Conservation (phyloP, 2,329 filamentous ascomycete species). For the Cladophialophora carrionii region DNA sequence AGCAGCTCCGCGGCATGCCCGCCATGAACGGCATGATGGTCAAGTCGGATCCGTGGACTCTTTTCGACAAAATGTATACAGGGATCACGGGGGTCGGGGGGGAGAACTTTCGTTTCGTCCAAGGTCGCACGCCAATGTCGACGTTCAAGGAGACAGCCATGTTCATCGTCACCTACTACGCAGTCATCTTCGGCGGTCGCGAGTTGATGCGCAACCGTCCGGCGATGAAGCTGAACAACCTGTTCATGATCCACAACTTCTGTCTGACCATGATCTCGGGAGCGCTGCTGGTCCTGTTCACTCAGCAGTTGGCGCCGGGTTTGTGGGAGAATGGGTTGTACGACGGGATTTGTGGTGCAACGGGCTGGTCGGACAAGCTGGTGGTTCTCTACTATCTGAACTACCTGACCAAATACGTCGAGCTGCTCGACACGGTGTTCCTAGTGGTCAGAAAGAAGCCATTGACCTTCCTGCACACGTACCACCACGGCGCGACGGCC, state of each 20-base stretch:
- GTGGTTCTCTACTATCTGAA: slow-evolving; percentile 97
- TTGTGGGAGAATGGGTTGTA: slow-evolving; percentile 81
- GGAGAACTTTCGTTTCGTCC: slow-evolving; percentile 80
- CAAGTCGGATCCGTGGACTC: slow-evolving; percentile 70
- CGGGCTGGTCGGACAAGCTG: slow-evolving; percentile 91
- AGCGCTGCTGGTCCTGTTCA: slow-evolving; percentile 77
- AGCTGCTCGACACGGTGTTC: slow-evolving; percentile 94
- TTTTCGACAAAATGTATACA: slow-evolving; percentile 87
- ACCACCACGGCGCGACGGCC: slow-evolving; percentile 95
- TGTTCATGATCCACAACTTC: slow-evolving; percentile 97
- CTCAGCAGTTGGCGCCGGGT: slow-evolving; percentile 90
- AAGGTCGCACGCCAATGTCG: slow-evolving; percentile 83
- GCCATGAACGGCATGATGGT: too few species aligned
- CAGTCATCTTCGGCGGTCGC: slow-evolving; percentile 88
- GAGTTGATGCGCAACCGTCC: slow-evolving; percentile 86
- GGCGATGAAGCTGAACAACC: slow-evolving; percentile 82
- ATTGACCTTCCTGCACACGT: slow-evolving; percentile 97
- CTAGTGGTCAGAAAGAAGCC: slow-evolving; percentile 99
- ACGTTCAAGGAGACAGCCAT: slow-evolving; percentile 80
- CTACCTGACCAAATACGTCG: slow-evolving; percentile 97
- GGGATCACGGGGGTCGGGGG: slow-evolving; percentile 76
- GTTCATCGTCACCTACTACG: slow-evolving; percentile 85
- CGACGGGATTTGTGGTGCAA: slow-evolving; percentile 78
- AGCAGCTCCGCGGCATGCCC: too few species aligned
- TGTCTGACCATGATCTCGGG: slow-evolving; percentile 84